These are phyloP conservation scores for Rutstroemia sp. DNA, from an alignment of 2,329 filamentous ascomycete genomes.

Conservation along the genomic window DNA sequence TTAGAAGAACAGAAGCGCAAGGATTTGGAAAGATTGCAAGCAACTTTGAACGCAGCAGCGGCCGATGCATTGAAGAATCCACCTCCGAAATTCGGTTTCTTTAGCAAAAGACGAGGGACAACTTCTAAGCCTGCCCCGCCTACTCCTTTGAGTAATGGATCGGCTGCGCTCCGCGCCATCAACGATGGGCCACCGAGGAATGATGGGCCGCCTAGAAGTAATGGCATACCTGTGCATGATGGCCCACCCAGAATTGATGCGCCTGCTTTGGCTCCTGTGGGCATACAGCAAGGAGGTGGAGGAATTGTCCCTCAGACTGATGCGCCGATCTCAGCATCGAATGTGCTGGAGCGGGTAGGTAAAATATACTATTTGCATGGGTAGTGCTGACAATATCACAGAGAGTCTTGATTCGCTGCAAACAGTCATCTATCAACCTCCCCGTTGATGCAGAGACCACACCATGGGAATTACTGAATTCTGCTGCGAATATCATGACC, in stretches of 20 bases:
- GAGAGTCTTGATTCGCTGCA: slow-evolving; percentile 67
- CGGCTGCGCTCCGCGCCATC: slow-evolving; percentile 3
- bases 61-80: slow-evolving; percentile 11
- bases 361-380: slow-evolving; percentile 2
- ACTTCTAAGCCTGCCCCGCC: slow-evolving; percentile 10
- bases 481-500: slow-evolving; percentile 55
- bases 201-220: slow-evolving; percentile 3
- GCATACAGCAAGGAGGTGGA: slow-evolving; percentile 24
- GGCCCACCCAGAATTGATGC: slow-evolving; percentile 12
- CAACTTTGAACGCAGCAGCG: slow-evolving; percentile 25
- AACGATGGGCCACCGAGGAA: slow-evolving; percentile 11
- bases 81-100: slow-evolving; percentile 25
- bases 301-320: slow-evolving; percentile 50
- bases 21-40: slow-evolving; percentile 28
- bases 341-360: slow-evolving; percentile 68
- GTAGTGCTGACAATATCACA: slow-evolving; percentile 32
- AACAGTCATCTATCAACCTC: slow-evolving; percentile 61
- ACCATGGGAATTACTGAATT: slow-evolving; percentile 62
- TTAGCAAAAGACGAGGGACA: slow-evolving; percentile 21
- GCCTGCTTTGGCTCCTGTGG: slow-evolving; percentile 6
- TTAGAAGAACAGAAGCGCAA: slow-evolving; percentile 28
- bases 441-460: slow-evolving; percentile 69
- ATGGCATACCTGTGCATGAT: slow-evolving; percentile 1
- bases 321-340: slow-evolving; percentile 73
- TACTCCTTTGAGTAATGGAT: background rate